These are phyloP conservation scores for Bremia lactucae DNA, from an alignment of 352 stramenopile genomes.

Conservation along the genomic window DNA sequence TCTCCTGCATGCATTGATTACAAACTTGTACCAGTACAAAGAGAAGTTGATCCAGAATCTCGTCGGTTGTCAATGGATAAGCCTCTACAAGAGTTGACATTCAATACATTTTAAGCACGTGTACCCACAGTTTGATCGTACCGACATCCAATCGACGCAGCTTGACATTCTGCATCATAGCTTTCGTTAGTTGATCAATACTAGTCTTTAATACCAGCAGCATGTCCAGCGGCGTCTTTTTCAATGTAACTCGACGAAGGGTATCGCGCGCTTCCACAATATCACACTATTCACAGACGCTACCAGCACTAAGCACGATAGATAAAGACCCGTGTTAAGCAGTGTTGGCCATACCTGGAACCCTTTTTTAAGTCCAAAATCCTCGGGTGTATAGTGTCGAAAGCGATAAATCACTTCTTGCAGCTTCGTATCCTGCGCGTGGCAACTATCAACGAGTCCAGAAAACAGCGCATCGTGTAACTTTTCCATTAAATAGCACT, in stretches of 20 bases:
- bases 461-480: conserved; percentile 50
- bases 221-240: conserved; percentile 68
- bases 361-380: conserved; percentile 60
- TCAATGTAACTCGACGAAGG: conserved; percentile 24
- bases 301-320: background rate
- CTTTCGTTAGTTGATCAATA: conserved; percentile 50
- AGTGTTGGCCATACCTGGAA: conserved; percentile 36
- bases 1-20: conserved; percentile 15
- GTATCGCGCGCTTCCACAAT: conserved; percentile 27
- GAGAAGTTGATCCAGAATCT: conserved; percentile 71
- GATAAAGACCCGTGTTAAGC: background rate
- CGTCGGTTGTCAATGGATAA: conserved; percentile 63
- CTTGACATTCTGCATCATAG: conserved; percentile 43
- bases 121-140: conserved; percentile 8
- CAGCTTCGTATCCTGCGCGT: conserved; percentile 37
- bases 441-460: conserved; percentile 32
- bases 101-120: background rate
- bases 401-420: conserved; percentile 33
- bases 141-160: conserved; percentile 40
- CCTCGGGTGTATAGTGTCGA: conserved; percentile 45
- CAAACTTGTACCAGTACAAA: conserved; percentile 52
- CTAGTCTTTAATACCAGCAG: conserved; percentile 56
- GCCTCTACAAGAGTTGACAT: conserved; percentile 16
- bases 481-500: conserved; percentile 75
- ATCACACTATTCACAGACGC: conserved; percentile 23